A percentile compares a stretch with the other conserved stretches of the same genome.
phyloP scores from a whole-genome alignment of 179 eudicot species.

The Beta corolliflora region DNA sequence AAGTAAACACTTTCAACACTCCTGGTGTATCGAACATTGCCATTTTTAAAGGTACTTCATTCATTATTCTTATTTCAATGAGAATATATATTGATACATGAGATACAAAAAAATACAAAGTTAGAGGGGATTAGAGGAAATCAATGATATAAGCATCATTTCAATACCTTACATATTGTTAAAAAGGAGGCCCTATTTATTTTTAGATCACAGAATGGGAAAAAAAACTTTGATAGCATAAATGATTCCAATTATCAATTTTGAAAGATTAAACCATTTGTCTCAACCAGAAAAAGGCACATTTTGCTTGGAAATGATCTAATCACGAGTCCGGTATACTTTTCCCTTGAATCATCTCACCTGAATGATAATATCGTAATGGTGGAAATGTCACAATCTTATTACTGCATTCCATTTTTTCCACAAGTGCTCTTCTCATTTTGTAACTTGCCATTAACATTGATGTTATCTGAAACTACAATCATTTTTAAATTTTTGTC shows the following conservation, averaged over 20 bases:
- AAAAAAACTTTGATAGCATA: too few relatives aligned
- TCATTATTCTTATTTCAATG: background rate
- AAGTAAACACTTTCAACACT: conserved; percentile 88
- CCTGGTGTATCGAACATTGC: conserved; percentile 90
- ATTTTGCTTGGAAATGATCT: background rate
- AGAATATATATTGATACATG: background rate
- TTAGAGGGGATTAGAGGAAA: background rate
- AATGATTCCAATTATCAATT: too few relatives aligned
- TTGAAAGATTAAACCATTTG: too few relatives aligned
- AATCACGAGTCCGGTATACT: background rate
- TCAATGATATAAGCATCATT: background rate
- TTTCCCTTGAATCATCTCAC: background rate
- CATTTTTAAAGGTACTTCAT: conserved; percentile 75
- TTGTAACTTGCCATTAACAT: background rate
- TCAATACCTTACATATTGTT: too few relatives aligned
- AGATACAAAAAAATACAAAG: background rate
- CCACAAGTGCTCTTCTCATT: background rate
- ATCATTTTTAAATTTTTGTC: background rate
- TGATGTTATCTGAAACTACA: background rate
- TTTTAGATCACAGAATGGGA: too few relatives aligned
- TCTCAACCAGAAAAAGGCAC: background rate
- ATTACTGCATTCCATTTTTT: background rate
- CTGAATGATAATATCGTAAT: background rate
- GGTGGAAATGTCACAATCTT: background rate
- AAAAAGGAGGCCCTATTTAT: too few relatives aligned